Evolutionary conservation across 1,139 yeast species (phyloP).

Genomic region (Yamadazyma buinensis): DNA sequence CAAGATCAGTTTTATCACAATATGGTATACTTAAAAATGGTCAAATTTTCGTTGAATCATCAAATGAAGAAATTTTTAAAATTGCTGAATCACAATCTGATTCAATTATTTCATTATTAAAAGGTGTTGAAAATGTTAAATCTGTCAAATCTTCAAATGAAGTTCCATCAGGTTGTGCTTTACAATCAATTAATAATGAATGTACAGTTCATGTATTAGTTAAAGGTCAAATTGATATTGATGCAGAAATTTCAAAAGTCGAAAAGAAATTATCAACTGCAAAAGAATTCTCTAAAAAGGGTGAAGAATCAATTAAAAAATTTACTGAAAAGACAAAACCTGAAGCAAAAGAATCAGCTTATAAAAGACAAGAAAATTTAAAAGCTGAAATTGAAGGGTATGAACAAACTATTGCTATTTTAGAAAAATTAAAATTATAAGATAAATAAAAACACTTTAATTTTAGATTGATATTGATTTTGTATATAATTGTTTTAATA

Average conservation of each 20-base stretch:
- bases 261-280: constrained; percentile 66
- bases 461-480: too few relatives aligned
- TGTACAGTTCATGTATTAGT: constrained; percentile 87
- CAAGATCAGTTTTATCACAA: constrained; percentile 89
- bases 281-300: constrained; percentile 43
- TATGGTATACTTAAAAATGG: constrained; percentile 87
- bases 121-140: constrained; percentile 74
- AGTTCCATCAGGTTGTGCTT: constrained; percentile 87
- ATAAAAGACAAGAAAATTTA: constrained; percentile 63
- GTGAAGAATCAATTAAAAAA: constrained; percentile 52
- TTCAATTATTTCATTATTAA: constrained; percentile 84
- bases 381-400: constrained; percentile 86
- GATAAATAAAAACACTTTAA: too few relatives aligned
- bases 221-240: constrained; percentile 91
- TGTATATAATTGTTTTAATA: too few relatives aligned
- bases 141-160: constrained; percentile 52
- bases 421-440: constrained; percentile 68
- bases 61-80: constrained; percentile 42
- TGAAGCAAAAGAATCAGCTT: constrained; percentile 76
- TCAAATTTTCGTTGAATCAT: constrained; percentile 73
- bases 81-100: constrained; percentile 70
- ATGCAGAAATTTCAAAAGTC: constrained; percentile 84
- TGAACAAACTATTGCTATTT: constrained; percentile 70
- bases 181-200: constrained; percentile 73
- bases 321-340: constrained; percentile 82